Percentiles rank a stretch among this genome's conserved stretches.
These are phyloP conservation scores for Exserohilum rostratum DNA, from an alignment of 2,329 filamentous ascomycete species.

Conservation along the genomic window DNA sequence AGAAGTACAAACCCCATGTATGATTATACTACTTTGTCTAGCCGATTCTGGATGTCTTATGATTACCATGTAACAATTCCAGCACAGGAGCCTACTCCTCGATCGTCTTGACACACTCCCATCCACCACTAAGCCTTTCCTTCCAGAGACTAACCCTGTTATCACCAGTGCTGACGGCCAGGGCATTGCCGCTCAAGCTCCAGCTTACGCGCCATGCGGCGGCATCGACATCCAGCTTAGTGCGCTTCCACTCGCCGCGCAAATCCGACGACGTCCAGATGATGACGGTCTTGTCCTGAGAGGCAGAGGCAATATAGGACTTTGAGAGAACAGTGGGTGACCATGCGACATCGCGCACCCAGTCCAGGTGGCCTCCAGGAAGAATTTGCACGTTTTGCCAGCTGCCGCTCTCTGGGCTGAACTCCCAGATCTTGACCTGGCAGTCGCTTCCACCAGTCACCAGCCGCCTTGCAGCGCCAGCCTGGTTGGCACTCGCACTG, in stretches of 20 bases:
- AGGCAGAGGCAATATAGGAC: constrained; percentile 94
- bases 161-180: constrained; percentile 91
- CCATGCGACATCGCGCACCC: constrained; percentile 98
- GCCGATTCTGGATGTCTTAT: not conserved
- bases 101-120: constrained; percentile 96
- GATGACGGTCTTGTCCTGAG: constrained; percentile 94
- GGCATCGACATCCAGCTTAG: constrained; percentile 84
- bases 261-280: constrained; percentile 78
- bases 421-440: constrained; percentile 90
- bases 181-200: constrained; percentile 94
- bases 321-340: constrained; percentile 93
- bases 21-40: not conserved
- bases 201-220: constrained; percentile 96
- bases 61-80: not conserved
- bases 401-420: constrained; percentile 59
- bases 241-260: constrained; percentile 77
- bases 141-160: constrained; percentile 99
- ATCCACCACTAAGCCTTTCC: constrained; percentile 94
- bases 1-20: not conserved
- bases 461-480: constrained; percentile 72
- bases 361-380: constrained; percentile 87
- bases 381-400: constrained; percentile 63
- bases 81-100: constrained; percentile 69
- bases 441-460: constrained; percentile 97
- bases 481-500: constrained; percentile 66